A percentile compares a stretch with the other conserved stretches of the same genome.
Evolutionary conservation across 768 basidiomycete species (phyloP).

Genomic region (Austroboletus festivus): DNA sequence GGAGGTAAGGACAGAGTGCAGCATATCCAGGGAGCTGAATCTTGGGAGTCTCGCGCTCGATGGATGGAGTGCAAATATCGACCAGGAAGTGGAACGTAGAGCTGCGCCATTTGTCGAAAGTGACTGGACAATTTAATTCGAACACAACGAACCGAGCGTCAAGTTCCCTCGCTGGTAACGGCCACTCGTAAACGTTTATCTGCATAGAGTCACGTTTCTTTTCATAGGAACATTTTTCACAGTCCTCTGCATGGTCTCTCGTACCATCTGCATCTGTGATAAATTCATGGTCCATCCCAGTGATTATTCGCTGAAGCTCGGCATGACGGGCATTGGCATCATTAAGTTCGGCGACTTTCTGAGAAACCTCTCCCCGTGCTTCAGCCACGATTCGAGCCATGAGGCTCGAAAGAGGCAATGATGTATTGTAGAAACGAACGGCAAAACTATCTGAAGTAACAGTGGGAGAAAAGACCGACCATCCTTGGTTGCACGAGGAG

Average conservation of each 20-base stretch:
- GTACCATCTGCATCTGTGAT: constrained; percentile 1
- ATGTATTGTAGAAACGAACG: constrained; percentile 33
- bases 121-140: not conserved
- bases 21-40: constrained; percentile 6
- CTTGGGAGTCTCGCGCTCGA: not conserved
- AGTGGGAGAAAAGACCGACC: constrained; percentile 36
- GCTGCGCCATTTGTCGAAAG: not conserved
- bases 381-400: constrained; percentile 28
- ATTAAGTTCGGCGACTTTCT: constrained; percentile 31
- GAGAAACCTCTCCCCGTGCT: constrained; percentile 19
- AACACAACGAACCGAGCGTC: not conserved
- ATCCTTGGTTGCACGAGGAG: not conserved
- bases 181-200: constrained; percentile 46
- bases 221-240: constrained; percentile 31
- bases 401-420: constrained; percentile 24
- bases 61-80: not conserved
- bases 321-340: constrained; percentile 22
- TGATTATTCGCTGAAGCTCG: constrained; percentile 12
- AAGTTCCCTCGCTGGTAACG: constrained; percentile 33
- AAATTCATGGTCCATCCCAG: not conserved
- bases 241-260: constrained; percentile 12
- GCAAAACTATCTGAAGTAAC: constrained; percentile 27
- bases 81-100: not conserved
- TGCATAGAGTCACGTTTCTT: constrained; percentile 20
- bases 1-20: constrained; percentile 1